Evolutionary conservation across 2,329 filamentous ascomycete genomes (phyloP), one percentile per base, ranked within the genome.

Genomic region (Chalaropsis thielavioides): DNA sequence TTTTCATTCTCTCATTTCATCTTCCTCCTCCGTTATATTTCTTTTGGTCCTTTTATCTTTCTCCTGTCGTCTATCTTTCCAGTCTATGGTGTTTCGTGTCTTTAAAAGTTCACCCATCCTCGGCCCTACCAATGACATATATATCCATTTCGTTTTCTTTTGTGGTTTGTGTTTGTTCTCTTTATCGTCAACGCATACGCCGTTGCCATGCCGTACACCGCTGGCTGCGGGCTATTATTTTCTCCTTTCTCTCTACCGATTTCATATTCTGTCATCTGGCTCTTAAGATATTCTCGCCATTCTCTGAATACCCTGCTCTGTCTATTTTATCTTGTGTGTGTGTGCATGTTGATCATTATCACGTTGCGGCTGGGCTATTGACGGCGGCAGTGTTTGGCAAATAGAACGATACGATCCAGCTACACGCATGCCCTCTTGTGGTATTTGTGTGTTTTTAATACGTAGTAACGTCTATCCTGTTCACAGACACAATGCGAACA

Each of bases 51-150:
- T 15, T 27, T 24, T 54, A 58, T 61, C 27, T 54, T 61, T 61
- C 27, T 64, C 60, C 44, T 41, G 60, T 65, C 44, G 58, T 63
- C 44, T 31, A 49, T 49, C 44, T 6, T 56, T 58, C 31, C 31
- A 58, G 54, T 58, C 54, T 58, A 58, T 58, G 54, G 54, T 58
- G 54, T 19, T 62, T 46, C 59, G 46, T 56, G 31, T 41, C 44
- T 44, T 61, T 15, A 49, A 58, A 58, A 58, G 54, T 58, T 58
- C 54, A 58, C 54, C 24, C 54, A 59, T 43, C 27, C n/a, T 38
- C 54, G 54, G 54, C 27, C 54, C 24, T 58, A 58, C 54, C 27
- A 58, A 58, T 58, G 54, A 58, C 54, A 58, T 58, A 58, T 58
- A 58, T 58, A 58, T 58, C 54, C 54, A 58, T 61, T 61, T 31